Percentiles rank a stretch among this genome's conserved stretches.
Evolutionary conservation across 495 filamentous ascomycete genomes (phyloP).

Genomic region (Xylaria nigripes): DNA sequence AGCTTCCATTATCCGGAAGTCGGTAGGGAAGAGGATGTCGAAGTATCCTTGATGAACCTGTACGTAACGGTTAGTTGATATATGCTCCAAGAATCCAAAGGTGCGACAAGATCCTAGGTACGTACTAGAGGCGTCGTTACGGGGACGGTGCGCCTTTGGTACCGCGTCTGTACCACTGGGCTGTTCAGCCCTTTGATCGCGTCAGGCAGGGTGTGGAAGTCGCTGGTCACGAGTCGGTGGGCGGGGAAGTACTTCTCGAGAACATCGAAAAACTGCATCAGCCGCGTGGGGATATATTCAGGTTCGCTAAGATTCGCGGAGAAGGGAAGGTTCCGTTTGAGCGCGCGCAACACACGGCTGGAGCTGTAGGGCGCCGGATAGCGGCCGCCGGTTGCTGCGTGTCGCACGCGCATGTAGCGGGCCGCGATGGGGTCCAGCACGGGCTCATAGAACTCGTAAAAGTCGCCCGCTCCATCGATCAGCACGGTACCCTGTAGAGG

Average conservation of each 20-base stretch:
- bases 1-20: slow-evolving; percentile 80
- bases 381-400: slow-evolving; percentile 44
- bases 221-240: slow-evolving; percentile 79
- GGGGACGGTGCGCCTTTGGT: slow-evolving; percentile 73
- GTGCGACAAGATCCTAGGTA: slow-evolving; percentile 7
- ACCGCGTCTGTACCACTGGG: slow-evolving; percentile 93
- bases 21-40: slow-evolving; percentile 95
- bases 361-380: slow-evolving; percentile 48
- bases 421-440: slow-evolving; percentile 72
- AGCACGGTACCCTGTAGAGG: slow-evolving; percentile 81
- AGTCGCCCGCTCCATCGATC: slow-evolving; percentile 78
- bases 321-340: slow-evolving; percentile 57
- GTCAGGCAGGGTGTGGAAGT: slow-evolving; percentile 82
- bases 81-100: too few species aligned
- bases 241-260: slow-evolving; percentile 77
- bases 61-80: background rate
- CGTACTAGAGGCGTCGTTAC: slow-evolving; percentile 86
- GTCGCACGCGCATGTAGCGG: slow-evolving; percentile 72
- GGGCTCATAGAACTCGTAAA: slow-evolving; percentile 83
- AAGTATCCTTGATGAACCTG: slow-evolving; percentile 97
- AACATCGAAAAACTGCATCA: slow-evolving; percentile 96
- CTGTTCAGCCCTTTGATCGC: slow-evolving; percentile 75
- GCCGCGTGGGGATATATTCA: slow-evolving; percentile 87
- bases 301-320: slow-evolving; percentile 64
- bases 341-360: slow-evolving; percentile 45